These are phyloP conservation scores for Coprinopsis marcescibilis DNA, from an alignment of 768 basidiomycete genomes.

Conservation along the genomic window DNA sequence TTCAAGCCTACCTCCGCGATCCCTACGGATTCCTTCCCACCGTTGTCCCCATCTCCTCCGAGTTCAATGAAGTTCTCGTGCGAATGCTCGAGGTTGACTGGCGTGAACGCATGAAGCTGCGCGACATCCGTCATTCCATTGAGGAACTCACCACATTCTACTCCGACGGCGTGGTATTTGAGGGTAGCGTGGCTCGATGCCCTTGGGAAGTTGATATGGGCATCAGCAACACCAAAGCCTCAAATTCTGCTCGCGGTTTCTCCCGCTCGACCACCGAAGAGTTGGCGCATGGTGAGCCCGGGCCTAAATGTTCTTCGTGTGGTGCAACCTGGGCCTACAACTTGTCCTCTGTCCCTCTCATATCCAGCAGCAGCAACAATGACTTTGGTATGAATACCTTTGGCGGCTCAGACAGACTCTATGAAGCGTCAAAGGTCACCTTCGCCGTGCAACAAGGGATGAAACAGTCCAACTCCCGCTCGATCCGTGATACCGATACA, in stretches of 20 bases:
- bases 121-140: conserved; percentile 49
- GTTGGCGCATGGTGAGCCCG: conserved; percentile 36
- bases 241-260: conserved; percentile 45
- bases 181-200: conserved; percentile 71
- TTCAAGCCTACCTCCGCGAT: conserved; percentile 85
- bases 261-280: conserved; percentile 28
- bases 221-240: conserved; percentile 52
- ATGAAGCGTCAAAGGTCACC: conserved; percentile 34
- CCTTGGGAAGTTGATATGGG: conserved; percentile 71
- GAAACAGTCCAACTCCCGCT: conserved; percentile 35
- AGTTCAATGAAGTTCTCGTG: conserved; percentile 71
- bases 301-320: conserved; percentile 39
- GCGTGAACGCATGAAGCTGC: conserved; percentile 37
- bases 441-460: conserved; percentile 32
- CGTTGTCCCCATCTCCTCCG: conserved; percentile 77
- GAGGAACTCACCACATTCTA: conserved; percentile 58
- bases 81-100: conserved; percentile 66
- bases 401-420: conserved; percentile 42
- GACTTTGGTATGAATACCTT: conserved; percentile 34
- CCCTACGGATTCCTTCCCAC: conserved; percentile 77
- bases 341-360: conserved; percentile 43
- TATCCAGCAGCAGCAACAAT: conserved; percentile 26
- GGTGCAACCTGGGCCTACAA: conserved; percentile 53
- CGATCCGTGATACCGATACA: conserved; percentile 58
- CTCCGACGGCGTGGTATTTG: conserved; percentile 65